These are phyloP conservation scores for Pseudogymnoascus sp. DNA, from an alignment of 2,329 filamentous ascomycete species.

Conservation along the genomic window DNA sequence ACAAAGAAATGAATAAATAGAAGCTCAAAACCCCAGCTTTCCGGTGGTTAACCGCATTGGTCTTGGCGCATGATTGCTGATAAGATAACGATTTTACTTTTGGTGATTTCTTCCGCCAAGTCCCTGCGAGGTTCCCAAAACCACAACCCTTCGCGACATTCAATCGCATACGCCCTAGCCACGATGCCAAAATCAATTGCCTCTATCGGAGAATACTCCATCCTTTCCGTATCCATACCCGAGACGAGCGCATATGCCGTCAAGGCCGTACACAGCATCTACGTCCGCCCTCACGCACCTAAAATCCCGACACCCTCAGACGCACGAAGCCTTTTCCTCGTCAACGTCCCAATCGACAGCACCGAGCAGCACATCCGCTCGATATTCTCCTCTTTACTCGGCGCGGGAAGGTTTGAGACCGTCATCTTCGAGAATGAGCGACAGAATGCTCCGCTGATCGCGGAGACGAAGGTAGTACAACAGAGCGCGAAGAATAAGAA, in stretches of 20 bases:
- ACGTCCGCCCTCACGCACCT: constrained; percentile 75
- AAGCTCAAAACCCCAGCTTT: constrained; percentile 10
- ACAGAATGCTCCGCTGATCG: constrained; percentile 24
- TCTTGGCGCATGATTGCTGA: constrained; percentile 13
- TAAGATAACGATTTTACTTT: constrained; percentile 11
- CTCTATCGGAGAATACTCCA: constrained; percentile 23
- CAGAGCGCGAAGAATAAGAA: constrained; percentile 37
- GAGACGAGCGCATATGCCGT: constrained; percentile 50
- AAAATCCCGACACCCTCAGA: constrained; percentile 67
- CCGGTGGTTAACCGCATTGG: constrained; percentile 2
- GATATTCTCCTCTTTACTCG: constrained; percentile 66
- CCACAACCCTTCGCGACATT: constrained; percentile 7
- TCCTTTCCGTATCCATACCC: constrained; percentile 26
- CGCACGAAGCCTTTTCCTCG: constrained; percentile 75
- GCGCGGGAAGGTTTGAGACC: constrained; percentile 68
- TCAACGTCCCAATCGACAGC: constrained; percentile 79
- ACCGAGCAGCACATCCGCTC: constrained; percentile 68
- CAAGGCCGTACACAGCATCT: constrained; percentile 69
- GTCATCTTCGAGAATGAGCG: constrained; percentile 65
- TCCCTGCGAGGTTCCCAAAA: background rate
- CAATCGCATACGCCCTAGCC: constrained; percentile 2
- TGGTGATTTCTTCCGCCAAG: constrained; percentile 10
- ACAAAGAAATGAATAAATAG: background rate
- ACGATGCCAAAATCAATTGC: constrained; percentile 10
- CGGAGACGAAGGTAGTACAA: constrained; percentile 18